Percentiles rank a stretch among this genome's conserved stretches.
Conservation (phyloP, 1,139 yeast species). For the Candida sanyaensis region DNA sequence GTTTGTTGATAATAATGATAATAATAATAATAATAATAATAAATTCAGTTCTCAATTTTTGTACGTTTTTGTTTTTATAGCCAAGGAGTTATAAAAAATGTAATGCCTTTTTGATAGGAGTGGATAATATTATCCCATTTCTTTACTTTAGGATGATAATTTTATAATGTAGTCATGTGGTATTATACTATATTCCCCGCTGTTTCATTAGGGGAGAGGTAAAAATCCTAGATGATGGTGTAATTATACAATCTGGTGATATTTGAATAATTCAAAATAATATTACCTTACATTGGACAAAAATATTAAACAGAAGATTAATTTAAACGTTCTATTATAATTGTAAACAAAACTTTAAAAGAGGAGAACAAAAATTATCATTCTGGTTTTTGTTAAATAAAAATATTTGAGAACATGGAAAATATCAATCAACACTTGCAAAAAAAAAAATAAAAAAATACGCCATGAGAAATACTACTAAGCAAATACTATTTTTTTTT, state of each 20-base stretch:
- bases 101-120: not conserved
- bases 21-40: too few species aligned
- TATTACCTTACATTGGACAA: not conserved
- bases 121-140: not conserved
- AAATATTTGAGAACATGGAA: too few species aligned
- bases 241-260: constrained; percentile 2
- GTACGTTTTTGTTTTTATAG: too few species aligned
- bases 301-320: not conserved
- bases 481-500: too few species aligned
- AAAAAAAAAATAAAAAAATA: too few species aligned
- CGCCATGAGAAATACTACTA: too few species aligned
- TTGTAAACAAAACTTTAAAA: not conserved
- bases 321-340: not conserved
- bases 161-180: not conserved
- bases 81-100: not conserved
- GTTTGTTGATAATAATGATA: too few species aligned
- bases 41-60: too few species aligned
- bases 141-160: not conserved
- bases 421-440: too few species aligned
- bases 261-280: not conserved
- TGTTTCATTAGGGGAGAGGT: not conserved
- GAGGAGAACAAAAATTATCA: too few species aligned
- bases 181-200: constrained; percentile 1
- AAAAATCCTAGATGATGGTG: not conserved
- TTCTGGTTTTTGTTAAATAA: too few species aligned